These are phyloP conservation scores for Colletotrichum sp. DNA, from an alignment of 2,329 filamentous ascomycete species.

Conservation along the genomic window DNA sequence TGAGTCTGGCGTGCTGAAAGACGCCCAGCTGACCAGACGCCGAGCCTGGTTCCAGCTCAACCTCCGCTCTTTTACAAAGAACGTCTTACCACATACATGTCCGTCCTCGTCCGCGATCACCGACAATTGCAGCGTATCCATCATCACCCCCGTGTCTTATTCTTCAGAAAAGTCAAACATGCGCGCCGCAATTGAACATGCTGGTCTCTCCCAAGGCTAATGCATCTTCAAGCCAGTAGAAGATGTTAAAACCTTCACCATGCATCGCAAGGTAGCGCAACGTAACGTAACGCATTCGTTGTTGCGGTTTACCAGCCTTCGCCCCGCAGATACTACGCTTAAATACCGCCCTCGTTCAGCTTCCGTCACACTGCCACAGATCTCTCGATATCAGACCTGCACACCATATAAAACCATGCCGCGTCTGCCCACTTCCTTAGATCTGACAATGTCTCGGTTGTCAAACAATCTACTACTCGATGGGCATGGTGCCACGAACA, in stretches of 20 bases:
- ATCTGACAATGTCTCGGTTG: background rate
- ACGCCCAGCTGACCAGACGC: background rate
- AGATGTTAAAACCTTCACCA: too few species aligned
- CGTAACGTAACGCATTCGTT: background rate
- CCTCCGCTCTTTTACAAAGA: rapidly evolving
- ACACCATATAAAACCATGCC: background rate
- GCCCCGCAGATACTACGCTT: rapidly evolving
- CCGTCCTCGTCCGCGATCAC: rapidly evolving
- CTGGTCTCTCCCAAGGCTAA: rapidly evolving
- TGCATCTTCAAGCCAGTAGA: too few species aligned
- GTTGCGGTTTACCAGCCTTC: rapidly evolving
- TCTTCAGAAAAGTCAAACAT: background rate
- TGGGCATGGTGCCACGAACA: background rate
- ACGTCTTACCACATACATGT: background rate
- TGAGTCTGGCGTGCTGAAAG: rapidly evolving
- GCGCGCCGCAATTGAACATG: rapidly evolving
- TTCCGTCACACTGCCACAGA: rapidly evolving
- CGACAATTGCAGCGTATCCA: background rate
- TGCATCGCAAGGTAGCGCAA: too few species aligned
- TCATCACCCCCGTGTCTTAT: rapidly evolving
- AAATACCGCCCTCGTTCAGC: background rate
- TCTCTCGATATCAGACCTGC: rapidly evolving
- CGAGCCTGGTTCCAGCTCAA: too few species aligned
- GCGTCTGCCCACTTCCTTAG: rapidly evolving
- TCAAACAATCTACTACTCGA: background rate